Conservation (phyloP, 352 stramenopile genomes). For the Blastocystis sp. region DNA sequence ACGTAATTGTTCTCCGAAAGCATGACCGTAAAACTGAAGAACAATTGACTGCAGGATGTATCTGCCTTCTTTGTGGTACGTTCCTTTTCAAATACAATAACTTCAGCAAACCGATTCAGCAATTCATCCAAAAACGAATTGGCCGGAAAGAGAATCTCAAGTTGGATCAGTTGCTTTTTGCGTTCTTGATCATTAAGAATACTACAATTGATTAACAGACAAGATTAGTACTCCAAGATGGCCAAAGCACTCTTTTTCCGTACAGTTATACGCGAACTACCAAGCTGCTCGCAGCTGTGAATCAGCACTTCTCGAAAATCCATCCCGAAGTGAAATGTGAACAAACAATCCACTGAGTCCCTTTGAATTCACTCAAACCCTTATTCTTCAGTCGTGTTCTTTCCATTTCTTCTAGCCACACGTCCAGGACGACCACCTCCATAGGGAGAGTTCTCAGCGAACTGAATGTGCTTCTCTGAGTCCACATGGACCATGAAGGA, state of each 20-base stretch:
- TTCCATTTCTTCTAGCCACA: neutral
- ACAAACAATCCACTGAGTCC: constrained; percentile 13
- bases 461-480: constrained; percentile 12
- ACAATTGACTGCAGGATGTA: neutral
- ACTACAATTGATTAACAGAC: neutral
- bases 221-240: neutral
- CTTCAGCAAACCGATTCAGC: neutral
- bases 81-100: neutral
- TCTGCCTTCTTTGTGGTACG: neutral
- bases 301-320: constrained; percentile 33
- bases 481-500: no score
- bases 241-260: neutral
- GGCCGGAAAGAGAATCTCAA: constrained; percentile 28
- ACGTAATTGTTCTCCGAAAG: constrained; percentile 17
- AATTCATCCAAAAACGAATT: constrained; percentile 30
- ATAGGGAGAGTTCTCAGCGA: constrained; percentile 9
- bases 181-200: constrained; percentile 55
- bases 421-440: neutral
- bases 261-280: neutral
- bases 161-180: constrained; percentile 28
- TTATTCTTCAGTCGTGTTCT: constrained; percentile 28
- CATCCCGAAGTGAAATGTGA: neutral
- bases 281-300: constrained; percentile 35
- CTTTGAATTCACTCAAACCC: neutral
- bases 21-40: constrained; percentile 38